Evolutionary conservation across 2,329 filamentous ascomycete species (phyloP).

Genomic region (Ophiostoma sp.): DNA sequence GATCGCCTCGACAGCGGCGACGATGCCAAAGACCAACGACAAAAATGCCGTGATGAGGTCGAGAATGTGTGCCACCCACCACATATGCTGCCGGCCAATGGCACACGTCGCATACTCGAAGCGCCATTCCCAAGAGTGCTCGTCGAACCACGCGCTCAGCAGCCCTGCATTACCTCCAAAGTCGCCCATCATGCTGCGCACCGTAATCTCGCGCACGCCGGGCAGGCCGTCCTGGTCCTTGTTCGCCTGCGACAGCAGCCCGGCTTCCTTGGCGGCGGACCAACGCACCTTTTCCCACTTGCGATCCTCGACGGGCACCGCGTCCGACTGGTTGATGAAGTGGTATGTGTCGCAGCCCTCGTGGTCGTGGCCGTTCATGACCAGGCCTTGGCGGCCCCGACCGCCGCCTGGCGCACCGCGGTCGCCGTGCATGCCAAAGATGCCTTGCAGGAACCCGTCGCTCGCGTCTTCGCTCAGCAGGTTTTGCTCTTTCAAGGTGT

Average conservation of each 20-base stretch:
- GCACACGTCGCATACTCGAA: slow-evolving; percentile 75
- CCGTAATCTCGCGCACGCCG: slow-evolving; percentile 80
- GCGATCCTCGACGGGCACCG: slow-evolving; percentile 37
- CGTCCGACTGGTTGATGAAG: slow-evolving; percentile 61
- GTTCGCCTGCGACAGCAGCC: slow-evolving; percentile 35
- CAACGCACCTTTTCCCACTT: slow-evolving; percentile 49
- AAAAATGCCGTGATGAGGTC: slow-evolving; percentile 48
- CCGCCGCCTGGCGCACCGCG: slow-evolving; percentile 54
- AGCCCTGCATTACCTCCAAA: slow-evolving; percentile 89
- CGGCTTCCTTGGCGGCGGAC: slow-evolving; percentile 41
- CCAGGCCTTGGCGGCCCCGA: slow-evolving; percentile 64
- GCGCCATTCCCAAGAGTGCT: slow-evolving; percentile 65
- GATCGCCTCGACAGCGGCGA: slow-evolving; percentile 29
- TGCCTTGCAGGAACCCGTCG: slow-evolving; percentile 70
- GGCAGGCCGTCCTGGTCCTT: slow-evolving; percentile 41
- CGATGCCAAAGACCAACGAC: slow-evolving; percentile 24
- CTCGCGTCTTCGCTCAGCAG: slow-evolving; percentile 70
- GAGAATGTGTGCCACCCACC: slow-evolving; percentile 83
- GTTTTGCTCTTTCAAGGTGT: slow-evolving; percentile 83
- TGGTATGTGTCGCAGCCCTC: slow-evolving; percentile 89
- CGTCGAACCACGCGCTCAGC: slow-evolving; percentile 84
- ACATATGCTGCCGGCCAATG: slow-evolving; percentile 81
- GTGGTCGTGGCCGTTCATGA: slow-evolving; percentile 93
- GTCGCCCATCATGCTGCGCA: slow-evolving; percentile 97
- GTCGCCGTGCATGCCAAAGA: slow-evolving; percentile 71